Percentiles rank a stretch among this genome's conserved stretches.
These are phyloP conservation scores for Papiliotrema flavescens DNA, from an alignment of 1,284 basidiomycete species.

Conservation along the genomic window DNA sequence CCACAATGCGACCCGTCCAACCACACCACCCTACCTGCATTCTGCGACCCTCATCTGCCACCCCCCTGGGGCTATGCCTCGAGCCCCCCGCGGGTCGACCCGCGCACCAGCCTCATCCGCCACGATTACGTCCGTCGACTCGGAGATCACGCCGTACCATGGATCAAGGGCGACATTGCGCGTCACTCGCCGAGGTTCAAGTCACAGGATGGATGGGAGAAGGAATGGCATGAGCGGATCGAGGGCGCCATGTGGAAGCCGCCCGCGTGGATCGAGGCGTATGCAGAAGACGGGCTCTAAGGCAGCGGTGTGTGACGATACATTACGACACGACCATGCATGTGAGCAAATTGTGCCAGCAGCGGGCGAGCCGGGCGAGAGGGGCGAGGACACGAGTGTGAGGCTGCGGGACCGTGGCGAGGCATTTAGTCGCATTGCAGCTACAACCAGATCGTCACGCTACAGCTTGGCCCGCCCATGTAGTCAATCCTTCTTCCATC, in stretches of 20 bases:
- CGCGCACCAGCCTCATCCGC: slow-evolving; percentile 20
- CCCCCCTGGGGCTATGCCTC: slow-evolving; percentile 17
- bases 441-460: too few relatives aligned
- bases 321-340: too few relatives aligned
- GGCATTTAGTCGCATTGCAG: too few relatives aligned
- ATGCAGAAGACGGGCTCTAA: slow-evolving; percentile 1
- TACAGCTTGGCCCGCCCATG: not conserved
- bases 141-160: slow-evolving; percentile 17
- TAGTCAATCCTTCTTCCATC: slow-evolving; percentile 12
- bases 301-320: too few relatives aligned
- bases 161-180: slow-evolving; percentile 18
- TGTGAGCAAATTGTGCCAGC: too few relatives aligned
- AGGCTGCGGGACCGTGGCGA: too few relatives aligned
- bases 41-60: slow-evolving; percentile 16
- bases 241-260: slow-evolving; percentile 20
- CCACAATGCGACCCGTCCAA: slow-evolving; percentile 9
- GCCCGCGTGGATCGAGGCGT: slow-evolving; percentile 15
- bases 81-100: slow-evolving; percentile 14
- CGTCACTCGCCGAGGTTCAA: slow-evolving; percentile 25
- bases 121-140: slow-evolving; percentile 17
- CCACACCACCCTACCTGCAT: not conserved
- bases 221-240: slow-evolving; percentile 14
- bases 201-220: slow-evolving; percentile 10
- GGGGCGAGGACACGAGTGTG: too few relatives aligned
- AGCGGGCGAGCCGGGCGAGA: too few relatives aligned